These are phyloP conservation scores for Boletus subparvulus DNA, from an alignment of 768 basidiomycete species.

Conservation along the genomic window DNA sequence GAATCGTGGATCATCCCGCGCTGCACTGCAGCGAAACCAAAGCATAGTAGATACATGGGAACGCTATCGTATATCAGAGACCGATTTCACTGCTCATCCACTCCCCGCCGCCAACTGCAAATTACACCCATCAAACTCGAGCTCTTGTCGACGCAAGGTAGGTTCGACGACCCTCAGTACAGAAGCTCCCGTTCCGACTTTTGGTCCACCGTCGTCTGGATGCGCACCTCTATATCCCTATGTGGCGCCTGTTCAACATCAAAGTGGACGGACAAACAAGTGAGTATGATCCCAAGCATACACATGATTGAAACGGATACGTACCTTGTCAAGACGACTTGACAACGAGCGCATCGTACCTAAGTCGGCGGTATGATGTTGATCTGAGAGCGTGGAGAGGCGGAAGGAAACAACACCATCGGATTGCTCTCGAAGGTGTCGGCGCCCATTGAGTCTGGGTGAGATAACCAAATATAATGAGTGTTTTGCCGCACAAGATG, in stretches of 20 bases:
- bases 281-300: not conserved
- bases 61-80: not conserved
- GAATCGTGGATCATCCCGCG: no score
- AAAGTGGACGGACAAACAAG: not conserved
- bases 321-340: slow-evolving; percentile 3
- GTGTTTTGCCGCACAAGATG: not conserved
- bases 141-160: not conserved
- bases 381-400: slow-evolving; percentile 37
- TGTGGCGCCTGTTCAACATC: not conserved
- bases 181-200: not conserved
- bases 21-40: not conserved
- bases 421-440: slow-evolving; percentile 32
- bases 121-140: not conserved
- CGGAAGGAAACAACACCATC: slow-evolving; percentile 40
- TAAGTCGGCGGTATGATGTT: not conserved
- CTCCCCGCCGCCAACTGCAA: not conserved
- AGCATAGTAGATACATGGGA: not conserved
- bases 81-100: not conserved
- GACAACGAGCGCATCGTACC: not conserved
- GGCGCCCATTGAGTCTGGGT: slow-evolving; percentile 46
- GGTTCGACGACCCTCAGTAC: not conserved
- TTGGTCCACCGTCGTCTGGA: slow-evolving; percentile 15
- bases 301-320: not conserved
- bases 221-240: slow-evolving; percentile 6
- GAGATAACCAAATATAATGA: not conserved